These are phyloP conservation scores for Globisporangium paddicum DNA, from an alignment of 352 stramenopile species.

Conservation along the genomic window DNA sequence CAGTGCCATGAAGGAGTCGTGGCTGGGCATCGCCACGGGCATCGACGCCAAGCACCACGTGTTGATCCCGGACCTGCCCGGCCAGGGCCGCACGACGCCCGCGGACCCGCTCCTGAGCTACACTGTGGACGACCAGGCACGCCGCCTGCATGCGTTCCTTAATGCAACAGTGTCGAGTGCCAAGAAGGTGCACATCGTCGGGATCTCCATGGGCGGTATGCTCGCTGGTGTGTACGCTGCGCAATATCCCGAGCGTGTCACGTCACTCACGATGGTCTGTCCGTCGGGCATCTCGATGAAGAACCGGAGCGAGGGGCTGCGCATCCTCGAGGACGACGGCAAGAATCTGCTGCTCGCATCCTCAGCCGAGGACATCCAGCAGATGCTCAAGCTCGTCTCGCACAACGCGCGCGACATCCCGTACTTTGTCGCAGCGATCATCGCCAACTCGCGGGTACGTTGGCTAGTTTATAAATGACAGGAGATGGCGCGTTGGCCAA, in stretches of 20 bases:
- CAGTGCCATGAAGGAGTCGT: constrained; percentile 67
- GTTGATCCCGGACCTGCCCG: constrained; percentile 60
- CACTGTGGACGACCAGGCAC: constrained; percentile 46
- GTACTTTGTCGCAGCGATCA: constrained; percentile 23
- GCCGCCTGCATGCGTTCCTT: constrained; percentile 54
- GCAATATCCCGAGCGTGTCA: constrained; percentile 45
- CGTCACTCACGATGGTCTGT: constrained; percentile 71
- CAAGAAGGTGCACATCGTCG: constrained; percentile 63
- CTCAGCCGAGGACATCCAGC: constrained; percentile 48
- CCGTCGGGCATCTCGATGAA: constrained; percentile 67
- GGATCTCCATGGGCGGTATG: constrained; percentile 78
- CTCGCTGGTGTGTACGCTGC: constrained; percentile 63
- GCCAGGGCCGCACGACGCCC: constrained; percentile 54
- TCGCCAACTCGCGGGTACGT: constrained; percentile 36
- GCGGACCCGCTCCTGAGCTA: constrained; percentile 43
- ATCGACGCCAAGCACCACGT: constrained; percentile 52
- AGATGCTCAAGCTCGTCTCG: constrained; percentile 49
- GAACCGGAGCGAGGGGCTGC: constrained; percentile 50
- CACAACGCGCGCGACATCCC: constrained; percentile 28
- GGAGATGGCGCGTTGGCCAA: too few relatives aligned
- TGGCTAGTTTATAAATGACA: neutral
- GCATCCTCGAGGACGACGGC: constrained; percentile 57
- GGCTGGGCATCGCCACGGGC: constrained; percentile 41
- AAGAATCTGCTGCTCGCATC: constrained; percentile 61
- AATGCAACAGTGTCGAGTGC: constrained; percentile 34